These are phyloP conservation scores for Cubamyces lactineus DNA, from an alignment of 768 basidiomycete species.

Conservation along the genomic window DNA sequence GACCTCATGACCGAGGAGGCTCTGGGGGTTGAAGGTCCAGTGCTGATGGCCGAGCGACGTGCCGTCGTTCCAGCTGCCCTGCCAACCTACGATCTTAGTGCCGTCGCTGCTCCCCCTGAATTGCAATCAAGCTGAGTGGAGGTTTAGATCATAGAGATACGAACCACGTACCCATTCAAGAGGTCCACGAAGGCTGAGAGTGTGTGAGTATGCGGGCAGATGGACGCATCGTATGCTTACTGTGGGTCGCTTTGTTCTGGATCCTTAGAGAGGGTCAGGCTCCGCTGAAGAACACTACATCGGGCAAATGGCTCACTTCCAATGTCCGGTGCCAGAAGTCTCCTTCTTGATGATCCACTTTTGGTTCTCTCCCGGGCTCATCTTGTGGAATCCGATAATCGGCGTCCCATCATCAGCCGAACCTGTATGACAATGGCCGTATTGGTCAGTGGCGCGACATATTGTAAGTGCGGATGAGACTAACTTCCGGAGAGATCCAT, in stretches of 20 bases:
- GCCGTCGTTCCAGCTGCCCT: background rate
- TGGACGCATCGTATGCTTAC: too few species aligned
- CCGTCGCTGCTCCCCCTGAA: background rate
- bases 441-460: too few species aligned
- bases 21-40: background rate
- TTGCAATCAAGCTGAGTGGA: background rate
- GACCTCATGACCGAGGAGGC: background rate
- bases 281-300: background rate
- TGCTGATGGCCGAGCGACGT: background rate
- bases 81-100: background rate
- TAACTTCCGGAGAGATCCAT: background rate
- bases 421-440: background rate
- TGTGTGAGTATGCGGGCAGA: background rate
- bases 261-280: background rate
- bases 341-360: conserved; percentile 1
- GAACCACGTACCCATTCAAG: background rate
- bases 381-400: background rate
- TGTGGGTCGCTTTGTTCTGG: background rate
- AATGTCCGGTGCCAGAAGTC: background rate
- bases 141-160: background rate
- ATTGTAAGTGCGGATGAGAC: background rate
- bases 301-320: background rate
- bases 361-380: background rate
- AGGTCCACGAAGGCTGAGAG: background rate
- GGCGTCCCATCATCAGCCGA: background rate